These are phyloP conservation scores for Psilocybe tampanensis DNA, from an alignment of 768 basidiomycete genomes.

Conservation along the genomic window DNA sequence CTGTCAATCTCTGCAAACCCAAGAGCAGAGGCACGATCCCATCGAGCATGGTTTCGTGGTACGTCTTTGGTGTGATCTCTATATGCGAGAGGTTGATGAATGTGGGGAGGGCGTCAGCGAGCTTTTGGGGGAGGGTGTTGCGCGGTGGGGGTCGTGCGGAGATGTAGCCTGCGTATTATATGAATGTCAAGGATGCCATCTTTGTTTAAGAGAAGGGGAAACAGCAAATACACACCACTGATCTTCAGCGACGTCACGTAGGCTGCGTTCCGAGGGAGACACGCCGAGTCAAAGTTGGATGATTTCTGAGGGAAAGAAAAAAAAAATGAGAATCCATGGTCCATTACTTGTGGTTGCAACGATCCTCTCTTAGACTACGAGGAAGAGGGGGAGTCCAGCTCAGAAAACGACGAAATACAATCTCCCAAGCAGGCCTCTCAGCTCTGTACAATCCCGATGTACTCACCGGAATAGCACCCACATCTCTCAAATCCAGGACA, in stretches of 20 bases:
- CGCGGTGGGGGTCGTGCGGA: slow-evolving; percentile 31
- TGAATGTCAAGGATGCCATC: too few species aligned
- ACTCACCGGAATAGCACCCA: slow-evolving; percentile 35
- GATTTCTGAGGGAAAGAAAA: slow-evolving; percentile 25
- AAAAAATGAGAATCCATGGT: not conserved
- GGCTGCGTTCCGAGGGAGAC: slow-evolving; percentile 37
- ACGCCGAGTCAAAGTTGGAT: slow-evolving; percentile 42
- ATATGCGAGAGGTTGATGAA: slow-evolving; percentile 37
- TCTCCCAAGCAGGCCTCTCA: too few species aligned
- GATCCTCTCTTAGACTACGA: too few species aligned
- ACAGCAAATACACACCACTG: slow-evolving; percentile 37
- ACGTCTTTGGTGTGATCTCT: slow-evolving; percentile 35
- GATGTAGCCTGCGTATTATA: slow-evolving; percentile 26
- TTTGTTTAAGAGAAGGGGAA: too few species aligned
- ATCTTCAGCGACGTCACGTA: slow-evolving; percentile 48
- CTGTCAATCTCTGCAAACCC: slow-evolving; percentile 22
- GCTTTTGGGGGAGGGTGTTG: slow-evolving; percentile 29
- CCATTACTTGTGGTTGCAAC: too few species aligned
- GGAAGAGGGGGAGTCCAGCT: too few species aligned
- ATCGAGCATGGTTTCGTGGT: slow-evolving; percentile 35
- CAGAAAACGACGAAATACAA: too few species aligned
- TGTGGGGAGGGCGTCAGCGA: slow-evolving; percentile 28
- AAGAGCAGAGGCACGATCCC: slow-evolving; percentile 28
- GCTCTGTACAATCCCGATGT: too few species aligned
- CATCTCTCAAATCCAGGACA: slow-evolving; percentile 38